phyloP scores from a whole-genome alignment of 352 stramenopile species.

The Pythium coloratum region DNA sequence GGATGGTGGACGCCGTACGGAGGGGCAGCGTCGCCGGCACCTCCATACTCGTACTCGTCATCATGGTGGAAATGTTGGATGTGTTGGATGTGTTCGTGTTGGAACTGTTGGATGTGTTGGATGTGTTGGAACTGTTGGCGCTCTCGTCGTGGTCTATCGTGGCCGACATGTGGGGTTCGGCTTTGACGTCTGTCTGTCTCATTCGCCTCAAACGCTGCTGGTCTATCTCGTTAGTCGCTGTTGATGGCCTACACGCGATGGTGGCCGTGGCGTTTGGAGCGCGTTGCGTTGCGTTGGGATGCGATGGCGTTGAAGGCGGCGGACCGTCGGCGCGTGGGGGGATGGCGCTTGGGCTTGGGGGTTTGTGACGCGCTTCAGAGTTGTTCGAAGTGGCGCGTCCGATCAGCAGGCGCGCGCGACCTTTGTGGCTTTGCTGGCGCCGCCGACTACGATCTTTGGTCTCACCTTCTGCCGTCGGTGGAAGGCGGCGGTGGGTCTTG shows the following conservation, averaged over 20 bases:
- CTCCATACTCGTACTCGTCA: not conserved
- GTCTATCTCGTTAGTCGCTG: not conserved
- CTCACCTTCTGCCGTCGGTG: conserved; percentile 15
- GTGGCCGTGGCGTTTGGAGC: not conserved
- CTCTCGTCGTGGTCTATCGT: not conserved
- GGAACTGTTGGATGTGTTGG: not conserved
- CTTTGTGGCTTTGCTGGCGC: not conserved
- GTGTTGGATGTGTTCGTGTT: not conserved
- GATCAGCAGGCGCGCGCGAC: conserved; percentile 13
- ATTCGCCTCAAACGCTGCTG: not conserved
- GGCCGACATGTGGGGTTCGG: conserved; percentile 8
- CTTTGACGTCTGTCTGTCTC: not conserved
- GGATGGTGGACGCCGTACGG: conserved; percentile 13
- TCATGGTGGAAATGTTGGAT: not conserved
- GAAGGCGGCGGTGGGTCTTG: conserved; percentile 2
- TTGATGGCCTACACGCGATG: not conserved
- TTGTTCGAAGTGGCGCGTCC: conserved; percentile 23
- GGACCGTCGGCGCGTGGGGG: not conserved
- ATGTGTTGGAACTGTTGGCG: not conserved
- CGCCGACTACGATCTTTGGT: conserved; percentile 22
- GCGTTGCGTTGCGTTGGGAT: not conserved
- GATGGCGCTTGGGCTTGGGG: not conserved
- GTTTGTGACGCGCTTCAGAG: conserved; percentile 24
- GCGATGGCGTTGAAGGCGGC: conserved; percentile 11
- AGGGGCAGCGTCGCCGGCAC: not conserved